Conservation (phyloP, 208 protist genomes). For the Leishmania major region DNA sequence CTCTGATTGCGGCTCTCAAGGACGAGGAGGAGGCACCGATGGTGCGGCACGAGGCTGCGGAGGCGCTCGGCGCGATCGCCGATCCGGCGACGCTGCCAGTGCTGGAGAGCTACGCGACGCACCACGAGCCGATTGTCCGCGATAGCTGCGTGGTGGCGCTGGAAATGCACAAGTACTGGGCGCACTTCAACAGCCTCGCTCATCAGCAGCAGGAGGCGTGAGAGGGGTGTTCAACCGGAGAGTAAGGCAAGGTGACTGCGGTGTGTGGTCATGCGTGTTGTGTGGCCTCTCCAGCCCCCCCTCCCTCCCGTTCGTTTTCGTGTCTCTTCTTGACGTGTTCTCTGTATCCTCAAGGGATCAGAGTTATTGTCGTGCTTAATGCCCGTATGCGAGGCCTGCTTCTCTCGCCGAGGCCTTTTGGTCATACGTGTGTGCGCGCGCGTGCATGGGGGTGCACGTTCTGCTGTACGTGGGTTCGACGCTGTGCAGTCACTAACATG, state of each 20-base stretch:
- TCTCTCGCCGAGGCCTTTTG: neutral
- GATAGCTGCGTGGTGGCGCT: constrained; percentile 87
- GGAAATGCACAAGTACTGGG: constrained; percentile 90
- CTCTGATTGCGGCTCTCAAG: constrained; percentile 67
- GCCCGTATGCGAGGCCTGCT: neutral
- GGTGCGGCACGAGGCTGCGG: constrained; percentile 98
- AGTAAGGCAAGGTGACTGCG: neutral
- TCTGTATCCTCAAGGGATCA: no score
- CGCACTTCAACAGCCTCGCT: constrained; percentile 68
- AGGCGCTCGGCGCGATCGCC: constrained; percentile 97
- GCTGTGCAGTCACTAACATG: neutral
- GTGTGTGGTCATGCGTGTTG: neutral
- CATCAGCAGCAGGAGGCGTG: constrained; percentile 7
- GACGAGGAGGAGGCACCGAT: constrained; percentile 93
- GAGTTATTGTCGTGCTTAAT: neutral
- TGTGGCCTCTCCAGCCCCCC: neutral
- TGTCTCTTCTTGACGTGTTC: neutral
- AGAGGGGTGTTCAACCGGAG: neutral
- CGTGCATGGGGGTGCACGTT: neutral
- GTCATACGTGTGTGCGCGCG: neutral
- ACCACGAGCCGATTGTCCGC: constrained; percentile 81
- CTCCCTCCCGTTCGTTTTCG: neutral
- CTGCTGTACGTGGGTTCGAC: neutral
- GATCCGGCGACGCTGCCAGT: constrained; percentile 60
- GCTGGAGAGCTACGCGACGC: constrained; percentile 65